Conservation (phyloP, 768 basidiomycete genomes). For the Phylloporus sp. region DNA sequence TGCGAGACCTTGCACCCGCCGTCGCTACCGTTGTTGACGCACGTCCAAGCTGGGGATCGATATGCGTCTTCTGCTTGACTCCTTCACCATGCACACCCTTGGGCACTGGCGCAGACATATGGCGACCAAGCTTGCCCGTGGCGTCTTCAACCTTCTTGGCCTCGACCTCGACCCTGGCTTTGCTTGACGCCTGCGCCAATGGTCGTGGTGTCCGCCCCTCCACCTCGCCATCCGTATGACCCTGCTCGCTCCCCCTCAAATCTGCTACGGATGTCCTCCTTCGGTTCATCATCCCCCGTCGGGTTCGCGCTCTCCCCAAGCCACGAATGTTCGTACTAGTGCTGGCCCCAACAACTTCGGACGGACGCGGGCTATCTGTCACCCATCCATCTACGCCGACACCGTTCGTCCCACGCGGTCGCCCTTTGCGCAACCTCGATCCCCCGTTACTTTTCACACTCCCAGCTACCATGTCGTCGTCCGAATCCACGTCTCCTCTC, state of each 20-base stretch:
- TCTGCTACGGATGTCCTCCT: constrained; percentile 24
- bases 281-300: constrained; percentile 4
- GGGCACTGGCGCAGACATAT: neutral
- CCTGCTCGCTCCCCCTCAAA: constrained; percentile 23
- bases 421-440: constrained; percentile 17
- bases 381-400: neutral
- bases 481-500: constrained; percentile 7
- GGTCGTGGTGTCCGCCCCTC: neutral
- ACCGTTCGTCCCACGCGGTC: neutral
- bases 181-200: neutral
- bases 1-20: neutral
- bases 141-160: neutral
- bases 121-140: neutral
- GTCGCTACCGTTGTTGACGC: constrained; percentile 8
- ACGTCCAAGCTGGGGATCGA: neutral
- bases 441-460: neutral
- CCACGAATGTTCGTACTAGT: neutral
- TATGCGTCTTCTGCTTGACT: neutral
- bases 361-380: neutral
- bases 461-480: constrained; percentile 9
- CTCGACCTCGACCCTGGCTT: neutral
- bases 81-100: neutral
- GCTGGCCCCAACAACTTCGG: neutral
- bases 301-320: neutral
- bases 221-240: constrained; percentile 28